phyloP scores from a whole-genome alignment of 2,329 filamentous ascomycete genomes.

The Ploettnerulaceae sp. region DNA sequence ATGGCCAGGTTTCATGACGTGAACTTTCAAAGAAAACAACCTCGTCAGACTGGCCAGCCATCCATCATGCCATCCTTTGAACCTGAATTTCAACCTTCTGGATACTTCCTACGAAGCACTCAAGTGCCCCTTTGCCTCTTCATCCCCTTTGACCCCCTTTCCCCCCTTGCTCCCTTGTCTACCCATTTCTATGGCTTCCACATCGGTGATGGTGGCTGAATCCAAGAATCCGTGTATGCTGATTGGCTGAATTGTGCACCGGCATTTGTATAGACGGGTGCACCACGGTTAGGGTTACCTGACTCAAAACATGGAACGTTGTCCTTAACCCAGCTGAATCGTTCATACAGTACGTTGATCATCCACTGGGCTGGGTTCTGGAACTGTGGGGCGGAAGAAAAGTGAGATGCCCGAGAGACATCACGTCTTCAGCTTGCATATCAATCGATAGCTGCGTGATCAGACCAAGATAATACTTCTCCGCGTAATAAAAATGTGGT shows the following conservation, averaged over 20 bases:
- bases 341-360: too few relatives aligned
- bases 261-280: too few relatives aligned
- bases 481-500: too few relatives aligned
- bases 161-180: too few relatives aligned
- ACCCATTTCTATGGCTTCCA: too few relatives aligned
- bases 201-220: background rate
- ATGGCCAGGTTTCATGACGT: slow-evolving; percentile 8
- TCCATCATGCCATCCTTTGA: background rate
- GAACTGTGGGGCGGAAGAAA: slow-evolving; percentile 8
- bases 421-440: background rate
- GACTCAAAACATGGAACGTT: slow-evolving; percentile 17
- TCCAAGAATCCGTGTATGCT: background rate
- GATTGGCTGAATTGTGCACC: slow-evolving; percentile 3
- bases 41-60: background rate
- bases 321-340: slow-evolving; percentile 6
- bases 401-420: background rate
- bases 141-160: background rate
- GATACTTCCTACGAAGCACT: too few relatives aligned
- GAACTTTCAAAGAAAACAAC: background rate
- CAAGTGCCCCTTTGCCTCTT: too few relatives aligned
- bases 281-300: too few relatives aligned
- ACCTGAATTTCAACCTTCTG: background rate
- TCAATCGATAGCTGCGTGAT: slow-evolving; percentile 7
- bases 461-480: slow-evolving; percentile 3
- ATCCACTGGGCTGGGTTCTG: slow-evolving; percentile 21